A percentile compares a stretch with the other conserved stretches of the same genome.
phyloP scores from a whole-genome alignment of 495 filamentous ascomycete genomes.

The Achaetomiella virescens region DNA sequence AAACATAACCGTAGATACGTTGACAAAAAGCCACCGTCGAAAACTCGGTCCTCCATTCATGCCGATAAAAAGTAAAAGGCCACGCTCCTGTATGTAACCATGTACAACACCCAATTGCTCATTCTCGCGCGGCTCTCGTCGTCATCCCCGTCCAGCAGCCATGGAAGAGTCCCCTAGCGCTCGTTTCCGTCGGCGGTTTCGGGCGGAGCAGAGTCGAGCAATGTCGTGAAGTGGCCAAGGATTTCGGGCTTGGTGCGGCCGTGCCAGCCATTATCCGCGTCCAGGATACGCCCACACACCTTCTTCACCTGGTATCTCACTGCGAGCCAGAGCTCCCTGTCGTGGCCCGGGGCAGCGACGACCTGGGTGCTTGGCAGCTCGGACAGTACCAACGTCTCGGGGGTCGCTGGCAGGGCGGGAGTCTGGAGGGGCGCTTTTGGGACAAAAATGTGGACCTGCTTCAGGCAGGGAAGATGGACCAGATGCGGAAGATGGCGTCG shows the following conservation, averaged over 20 bases:
- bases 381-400: slow-evolving; percentile 6
- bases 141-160: background rate
- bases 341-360: slow-evolving; percentile 5
- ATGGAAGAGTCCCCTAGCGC: background rate
- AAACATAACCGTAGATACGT: too few relatives aligned
- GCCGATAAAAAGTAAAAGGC: too few relatives aligned
- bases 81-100: too few relatives aligned
- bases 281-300: slow-evolving; percentile 1
- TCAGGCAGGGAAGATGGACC: slow-evolving; percentile 8
- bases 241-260: background rate
- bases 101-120: too few relatives aligned
- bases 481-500: slow-evolving; percentile 10
- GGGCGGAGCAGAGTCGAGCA: background rate
- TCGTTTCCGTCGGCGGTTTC: background rate
- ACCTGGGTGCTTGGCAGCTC: background rate
- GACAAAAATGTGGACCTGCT: slow-evolving; percentile 14
- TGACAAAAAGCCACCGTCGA: too few relatives aligned
- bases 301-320: slow-evolving; percentile 15
- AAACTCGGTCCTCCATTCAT: too few relatives aligned
- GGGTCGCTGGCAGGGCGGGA: background rate
- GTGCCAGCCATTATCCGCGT: background rate
- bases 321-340: slow-evolving; percentile 13
- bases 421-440: slow-evolving; percentile 8
- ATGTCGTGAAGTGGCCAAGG: slow-evolving; percentile 1
- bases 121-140: too few relatives aligned